Base-by-base conservation (phyloP, 345 rosid species). In the Acer yangbiense region DNA sequence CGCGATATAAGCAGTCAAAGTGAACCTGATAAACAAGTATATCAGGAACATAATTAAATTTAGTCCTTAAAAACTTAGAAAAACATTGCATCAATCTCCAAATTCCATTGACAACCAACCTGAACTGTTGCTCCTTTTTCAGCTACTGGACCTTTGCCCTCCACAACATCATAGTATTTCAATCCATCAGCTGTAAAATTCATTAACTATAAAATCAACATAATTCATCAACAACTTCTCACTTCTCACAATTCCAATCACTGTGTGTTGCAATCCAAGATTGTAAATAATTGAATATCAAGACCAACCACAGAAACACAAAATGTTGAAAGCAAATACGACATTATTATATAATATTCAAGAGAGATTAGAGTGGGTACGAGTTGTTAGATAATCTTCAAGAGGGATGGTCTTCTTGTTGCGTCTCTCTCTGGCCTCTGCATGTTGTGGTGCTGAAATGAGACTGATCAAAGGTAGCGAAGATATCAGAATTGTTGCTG, bases 381-480 rank as follows among this genome's bases (percentile, higher is more conserved):
- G 88, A 78, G 78, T 73, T 43, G 94, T 88, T 79, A 81, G 77
- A 77, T 92, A 95, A 7, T 90, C 93, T 54, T 93, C 94, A 35
- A 86, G 85, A 68, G 95, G 94, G 76, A 95, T 86, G 64, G 35
- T 75, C 88, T 90, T 92, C 87, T 52, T 89, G 85, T 78, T 89
- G 84, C 97, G 90, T 84, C 99, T 87, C 86, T 93, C 98, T 74
- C 95, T 87, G 50, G 98, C 94, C 32, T 89, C 90, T 6, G 95
- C 80, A 32, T 80, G 73, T 25, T 71, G 88, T 1, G 93, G 94
- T 23, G 80, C 79, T 27, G 88, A 64, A 78, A 85, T 52, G 77
- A 88, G 76, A 66, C 72, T 80, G 32, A 35, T 35, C 6, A 83
- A 78, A 41, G 95, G 89, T 72, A 91, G 20, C 9, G 92, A 79